Percentiles rank a stretch among this genome's conserved stretches.
Evolutionary conservation across 2,329 filamentous ascomycete species (phyloP).

Genomic region (Aspergillus fumigatus): DNA sequence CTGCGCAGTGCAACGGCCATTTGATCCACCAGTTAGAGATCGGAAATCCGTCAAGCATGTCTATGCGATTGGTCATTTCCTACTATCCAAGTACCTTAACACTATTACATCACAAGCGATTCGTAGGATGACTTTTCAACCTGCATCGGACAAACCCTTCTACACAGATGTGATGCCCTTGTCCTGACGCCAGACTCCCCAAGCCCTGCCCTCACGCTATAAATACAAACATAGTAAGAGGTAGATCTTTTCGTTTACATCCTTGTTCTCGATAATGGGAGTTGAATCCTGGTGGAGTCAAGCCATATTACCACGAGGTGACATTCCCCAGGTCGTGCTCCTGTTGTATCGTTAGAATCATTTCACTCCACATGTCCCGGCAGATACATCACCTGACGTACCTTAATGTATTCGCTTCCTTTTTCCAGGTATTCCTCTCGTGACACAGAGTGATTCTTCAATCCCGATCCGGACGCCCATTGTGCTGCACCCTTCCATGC

Average conservation of each 20-base stretch:
- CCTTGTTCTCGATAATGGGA: background rate
- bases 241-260: background rate
- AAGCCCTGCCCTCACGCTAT: slow-evolving; percentile 15
- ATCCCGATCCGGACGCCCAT: slow-evolving; percentile 63
- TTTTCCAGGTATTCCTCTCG: slow-evolving; percentile 86
- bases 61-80: background rate
- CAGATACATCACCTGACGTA: slow-evolving; percentile 15
- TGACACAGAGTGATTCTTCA: slow-evolving; percentile 64
- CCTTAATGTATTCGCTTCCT: slow-evolving; percentile 90
- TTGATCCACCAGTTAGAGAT: background rate
- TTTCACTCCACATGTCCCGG: background rate
- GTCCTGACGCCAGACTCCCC: slow-evolving; percentile 9
- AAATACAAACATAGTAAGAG: slow-evolving; percentile 14
- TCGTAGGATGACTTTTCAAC: background rate
- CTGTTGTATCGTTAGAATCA: slow-evolving; percentile 18
- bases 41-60: background rate
- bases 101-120: background rate
- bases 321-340: slow-evolving; percentile 38
- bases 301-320: slow-evolving; percentile 22
- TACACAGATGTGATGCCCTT: background rate
- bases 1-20: background rate
- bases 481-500: slow-evolving; percentile 89
- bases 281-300: background rate
- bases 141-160: background rate
- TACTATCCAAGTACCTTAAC: background rate